Evolutionary conservation across 1,284 basidiomycete genomes (phyloP).

Genomic region (Microbotryum scabiosae): DNA sequence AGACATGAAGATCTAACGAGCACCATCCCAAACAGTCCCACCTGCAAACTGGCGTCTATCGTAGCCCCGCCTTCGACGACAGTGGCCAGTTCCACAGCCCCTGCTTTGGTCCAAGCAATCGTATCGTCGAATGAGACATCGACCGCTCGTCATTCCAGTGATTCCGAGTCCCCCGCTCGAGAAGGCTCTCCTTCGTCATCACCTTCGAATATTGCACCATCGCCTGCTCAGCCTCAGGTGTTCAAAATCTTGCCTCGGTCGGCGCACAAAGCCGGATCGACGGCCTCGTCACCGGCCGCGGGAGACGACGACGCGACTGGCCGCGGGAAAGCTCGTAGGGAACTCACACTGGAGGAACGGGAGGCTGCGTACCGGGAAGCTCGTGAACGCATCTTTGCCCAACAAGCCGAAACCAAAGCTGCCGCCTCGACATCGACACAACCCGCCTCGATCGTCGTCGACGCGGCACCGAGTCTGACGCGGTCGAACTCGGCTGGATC

Average conservation of each 20-base stretch:
- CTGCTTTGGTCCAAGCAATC: too few relatives aligned
- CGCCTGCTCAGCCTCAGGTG: constrained; percentile 10
- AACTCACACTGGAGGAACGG: constrained; percentile 26
- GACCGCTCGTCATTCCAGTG: too few relatives aligned
- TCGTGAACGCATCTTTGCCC: constrained; percentile 32
- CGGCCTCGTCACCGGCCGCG: constrained; percentile 16
- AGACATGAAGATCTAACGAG: too few relatives aligned
- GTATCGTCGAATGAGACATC: neutral
- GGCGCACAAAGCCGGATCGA: constrained; percentile 10
- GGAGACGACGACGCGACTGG: constrained; percentile 18
- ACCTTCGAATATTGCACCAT: neutral
- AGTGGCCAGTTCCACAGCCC: neutral
- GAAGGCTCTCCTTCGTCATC: neutral
- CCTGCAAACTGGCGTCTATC: constrained; percentile 11
- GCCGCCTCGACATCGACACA: constrained; percentile 5
- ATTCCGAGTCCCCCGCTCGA: too few relatives aligned
- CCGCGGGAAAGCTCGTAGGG: constrained; percentile 6
- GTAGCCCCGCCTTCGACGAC: constrained; percentile 6
- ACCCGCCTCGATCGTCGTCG: neutral
- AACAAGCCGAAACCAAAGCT: constrained; percentile 1
- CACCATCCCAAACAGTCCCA: constrained; percentile 3
- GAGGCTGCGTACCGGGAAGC: constrained; percentile 33
- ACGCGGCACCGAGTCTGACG: constrained; percentile 10
- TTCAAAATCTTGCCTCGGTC: constrained; percentile 29
- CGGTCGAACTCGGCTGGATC: constrained; percentile 24